These are phyloP conservation scores for Circinella umbellata DNA, from an alignment of 371 early-diverging fungal genomes.

Conservation along the genomic window DNA sequence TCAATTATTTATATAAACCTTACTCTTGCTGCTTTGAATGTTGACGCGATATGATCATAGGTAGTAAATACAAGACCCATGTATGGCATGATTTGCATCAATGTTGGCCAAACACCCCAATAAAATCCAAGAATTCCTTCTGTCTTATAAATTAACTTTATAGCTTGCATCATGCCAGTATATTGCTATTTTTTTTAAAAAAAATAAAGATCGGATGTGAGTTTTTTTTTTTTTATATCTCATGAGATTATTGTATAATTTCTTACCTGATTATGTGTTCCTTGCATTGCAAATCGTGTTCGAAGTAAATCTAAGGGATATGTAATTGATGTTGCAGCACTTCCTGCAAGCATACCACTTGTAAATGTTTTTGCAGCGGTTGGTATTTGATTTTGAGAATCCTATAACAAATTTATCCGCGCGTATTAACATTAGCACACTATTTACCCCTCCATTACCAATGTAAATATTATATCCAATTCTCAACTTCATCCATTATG, in stretches of 20 bases:
- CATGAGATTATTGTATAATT: neutral
- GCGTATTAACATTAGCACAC: neutral
- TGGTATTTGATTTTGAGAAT: constrained; percentile 31
- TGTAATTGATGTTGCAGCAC: constrained; percentile 75
- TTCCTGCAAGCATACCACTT: constrained; percentile 64
- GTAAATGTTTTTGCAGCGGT: constrained; percentile 60
- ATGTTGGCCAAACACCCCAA: constrained; percentile 80
- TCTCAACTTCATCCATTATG: no score
- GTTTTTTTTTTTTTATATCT: no score
- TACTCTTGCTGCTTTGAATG: constrained; percentile 47
- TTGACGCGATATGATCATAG: constrained; percentile 66
- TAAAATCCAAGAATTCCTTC: constrained; percentile 91
- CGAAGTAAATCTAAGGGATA: constrained; percentile 95
- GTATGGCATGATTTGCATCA: constrained; percentile 91
- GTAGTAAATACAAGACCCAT: constrained; percentile 88
- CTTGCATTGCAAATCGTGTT: constrained; percentile 91
- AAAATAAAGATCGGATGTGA: neutral
- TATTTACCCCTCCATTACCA: no score
- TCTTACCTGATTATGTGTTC: constrained; percentile 48
- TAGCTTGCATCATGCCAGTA: constrained; percentile 65
- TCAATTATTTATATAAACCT: constrained; percentile 5
- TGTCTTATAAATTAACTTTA: constrained; percentile 59
- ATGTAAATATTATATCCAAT: no score
- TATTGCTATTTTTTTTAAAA: constrained; percentile 54
- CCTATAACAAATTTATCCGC: constrained; percentile 8